Conservation (phyloP, 345 rosid genomes). For the Eucalyptus cloeziana region DNA sequence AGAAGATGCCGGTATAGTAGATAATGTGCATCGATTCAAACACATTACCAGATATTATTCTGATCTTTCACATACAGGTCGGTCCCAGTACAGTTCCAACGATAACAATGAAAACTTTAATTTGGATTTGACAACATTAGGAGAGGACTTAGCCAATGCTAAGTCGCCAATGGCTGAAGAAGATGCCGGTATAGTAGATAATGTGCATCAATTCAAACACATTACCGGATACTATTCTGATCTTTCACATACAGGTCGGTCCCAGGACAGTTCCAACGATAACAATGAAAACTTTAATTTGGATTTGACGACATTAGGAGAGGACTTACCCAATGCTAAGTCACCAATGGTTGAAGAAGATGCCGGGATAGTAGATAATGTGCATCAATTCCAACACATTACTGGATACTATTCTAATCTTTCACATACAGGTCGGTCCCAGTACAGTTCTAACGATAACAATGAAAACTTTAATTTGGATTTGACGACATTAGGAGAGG, state of each 20-base stretch:
- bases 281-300: neutral
- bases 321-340: slow-evolving; percentile 6
- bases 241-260: slow-evolving; percentile 4
- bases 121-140: slow-evolving; percentile 1
- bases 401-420: slow-evolving; percentile 5
- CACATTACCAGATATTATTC: slow-evolving; percentile 2
- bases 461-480: neutral
- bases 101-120: neutral
- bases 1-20: slow-evolving; percentile 10
- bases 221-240: slow-evolving; percentile 5
- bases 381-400: slow-evolving; percentile 4
- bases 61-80: slow-evolving; percentile 7
- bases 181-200: slow-evolving; percentile 8
- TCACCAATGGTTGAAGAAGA: slow-evolving; percentile 13
- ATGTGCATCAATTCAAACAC: slow-evolving; percentile 4
- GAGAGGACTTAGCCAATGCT: slow-evolving; percentile 8
- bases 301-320: slow-evolving; percentile 3
- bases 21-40: slow-evolving; percentile 4
- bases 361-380: slow-evolving; percentile 5
- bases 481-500: slow-evolving; percentile 6
- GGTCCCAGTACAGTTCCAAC: slow-evolving; percentile 4
- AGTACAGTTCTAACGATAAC: slow-evolving; percentile 3
- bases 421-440: slow-evolving; percentile 6
- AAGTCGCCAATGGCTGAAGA: slow-evolving; percentile 12
- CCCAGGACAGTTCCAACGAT: slow-evolving; percentile 6